These are phyloP conservation scores for Colletotrichum trifolii DNA, from an alignment of 2,329 filamentous ascomycete species.

Conservation along the genomic window DNA sequence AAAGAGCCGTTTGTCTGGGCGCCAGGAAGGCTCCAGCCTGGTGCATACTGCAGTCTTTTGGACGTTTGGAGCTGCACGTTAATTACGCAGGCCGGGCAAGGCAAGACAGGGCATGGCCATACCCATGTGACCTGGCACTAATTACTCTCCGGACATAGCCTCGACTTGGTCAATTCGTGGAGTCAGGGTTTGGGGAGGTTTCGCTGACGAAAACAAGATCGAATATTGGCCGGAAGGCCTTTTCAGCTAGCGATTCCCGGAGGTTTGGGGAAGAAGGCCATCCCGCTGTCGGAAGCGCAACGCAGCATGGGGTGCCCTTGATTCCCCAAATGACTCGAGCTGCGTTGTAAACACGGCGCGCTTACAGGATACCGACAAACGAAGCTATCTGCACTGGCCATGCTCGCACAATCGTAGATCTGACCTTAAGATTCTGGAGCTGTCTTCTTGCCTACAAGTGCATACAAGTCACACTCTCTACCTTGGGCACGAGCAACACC, in stretches of 20 bases:
- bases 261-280: slow-evolving; percentile 30
- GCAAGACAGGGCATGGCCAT: slow-evolving; percentile 11
- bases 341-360: slow-evolving; percentile 30
- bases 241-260: slow-evolving; percentile 28
- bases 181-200: slow-evolving; percentile 16
- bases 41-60: slow-evolving; percentile 29
- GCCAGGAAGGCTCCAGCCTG: slow-evolving; percentile 7
- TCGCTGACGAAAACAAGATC: slow-evolving; percentile 32
- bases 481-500: slow-evolving; percentile 5
- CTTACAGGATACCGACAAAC: slow-evolving; percentile 35
- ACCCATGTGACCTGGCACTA: slow-evolving; percentile 26
- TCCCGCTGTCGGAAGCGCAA: slow-evolving; percentile 29
- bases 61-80: slow-evolving; percentile 36
- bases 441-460: not conserved
- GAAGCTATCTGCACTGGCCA: slow-evolving; percentile 28
- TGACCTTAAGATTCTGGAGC: slow-evolving; percentile 15
- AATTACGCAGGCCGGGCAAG: slow-evolving; percentile 22
- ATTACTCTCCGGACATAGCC: slow-evolving; percentile 17
- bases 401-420: slow-evolving; percentile 2
- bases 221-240: slow-evolving; percentile 31
- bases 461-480: not conserved
- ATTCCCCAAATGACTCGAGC: slow-evolving; percentile 32
- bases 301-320: slow-evolving; percentile 25
- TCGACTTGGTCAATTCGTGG: slow-evolving; percentile 29
- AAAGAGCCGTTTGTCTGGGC: slow-evolving; percentile 4